Base-by-base conservation (phyloP, 2,329 filamentous ascomycete species). In the Botryotinia convoluta region DNA sequence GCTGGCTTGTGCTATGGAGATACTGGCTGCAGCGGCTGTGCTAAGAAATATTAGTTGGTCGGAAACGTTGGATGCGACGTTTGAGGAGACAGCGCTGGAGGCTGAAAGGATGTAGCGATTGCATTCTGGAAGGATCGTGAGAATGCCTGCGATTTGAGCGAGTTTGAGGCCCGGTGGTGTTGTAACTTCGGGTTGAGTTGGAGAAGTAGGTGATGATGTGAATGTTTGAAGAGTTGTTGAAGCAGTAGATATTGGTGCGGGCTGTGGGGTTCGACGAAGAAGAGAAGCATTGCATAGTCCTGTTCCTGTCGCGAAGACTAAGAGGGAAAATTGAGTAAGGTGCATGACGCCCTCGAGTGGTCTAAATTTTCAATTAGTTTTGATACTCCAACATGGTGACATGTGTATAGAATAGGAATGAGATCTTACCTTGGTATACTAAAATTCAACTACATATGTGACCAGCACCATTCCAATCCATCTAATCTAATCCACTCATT, bases 211-310 rank as follows among this genome's bases (percentile, higher is more conserved):
- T 7, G 59, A 65, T 54, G 69, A 32, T 20, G 45, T 59, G 44
- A 42, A 20, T 9, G 39, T 45, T 63, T 51, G n/a, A 42, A 48
- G 32, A 16, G 62, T 39, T 48, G 45, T 72, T 68, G 62, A 39
- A 26, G 37, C 16, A 10, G 22, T 37, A n/a, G 62, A 44, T 68
- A 37, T 44, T 32, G 70, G 22, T 26, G 61, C 42, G 9, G 26
- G 39, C 4, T 45, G 22, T 22, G 68, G 26, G 37, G 37, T 29
- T 20, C 62, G 45, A 7, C 37, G 45, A n/a, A 67, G 51, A 29
- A 59, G 39, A 48, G 70, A 72, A 26, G 62, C 70, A 22, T 68
- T 42, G 32, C 70, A 72, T 22, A 72, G 51, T 44, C 39, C 37
- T 37, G 57, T 32, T 61, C 62, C 62, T 22, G 70, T 68, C 62